Evolutionary conservation across 768 basidiomycete genomes (phyloP), one percentile per base, ranked within the genome.

Genomic region (Tulasnella sp.): DNA sequence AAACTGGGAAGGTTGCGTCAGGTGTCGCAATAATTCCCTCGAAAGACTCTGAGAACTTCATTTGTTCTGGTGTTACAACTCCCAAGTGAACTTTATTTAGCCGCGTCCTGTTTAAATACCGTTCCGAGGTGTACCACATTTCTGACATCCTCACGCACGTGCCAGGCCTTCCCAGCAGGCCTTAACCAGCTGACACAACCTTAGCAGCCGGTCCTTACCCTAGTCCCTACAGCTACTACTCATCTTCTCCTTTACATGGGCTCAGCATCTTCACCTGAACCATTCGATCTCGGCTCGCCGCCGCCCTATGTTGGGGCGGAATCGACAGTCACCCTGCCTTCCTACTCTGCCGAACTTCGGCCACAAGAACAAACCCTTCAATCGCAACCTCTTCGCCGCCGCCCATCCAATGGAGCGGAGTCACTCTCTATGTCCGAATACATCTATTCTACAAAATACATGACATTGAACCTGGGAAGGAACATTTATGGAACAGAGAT

Each of bases 381-480:
- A 10, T 48, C 34, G 24, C 75, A 75, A 31, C 75, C 75, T 3
- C 40, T 48, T 42, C 62, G 27, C 18, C 62, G 62, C 14, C 62
- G 62, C 34, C 62, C 34, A 27, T 68, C 62, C 16, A 36, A 27
- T 31, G 46, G 27, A 34, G 44, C 75, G 19, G 19, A n/a, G 14
- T 42, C 75, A 7, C 19, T 44, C 21, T 75, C 75, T 8, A 10
- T 31, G 4, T 44, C 46, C 31, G 75, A 76, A 48, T 76, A 76
- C 44, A 14, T 42, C 36, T 76, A 76, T n/a, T 52, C n/a, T 48
- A 76, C 44, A 21, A 76, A 76, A 19, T 39, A 62, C 46, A 76
- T 76, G 75, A 39, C 76, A 21, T 36, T 77, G 52, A 77, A 71
- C 24, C 76, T 77, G 1, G 76, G 76, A 39, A 77, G 76, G 40